Conservation (phyloP, 768 basidiomycete genomes). For the Trametes cinnabarina region DNA sequence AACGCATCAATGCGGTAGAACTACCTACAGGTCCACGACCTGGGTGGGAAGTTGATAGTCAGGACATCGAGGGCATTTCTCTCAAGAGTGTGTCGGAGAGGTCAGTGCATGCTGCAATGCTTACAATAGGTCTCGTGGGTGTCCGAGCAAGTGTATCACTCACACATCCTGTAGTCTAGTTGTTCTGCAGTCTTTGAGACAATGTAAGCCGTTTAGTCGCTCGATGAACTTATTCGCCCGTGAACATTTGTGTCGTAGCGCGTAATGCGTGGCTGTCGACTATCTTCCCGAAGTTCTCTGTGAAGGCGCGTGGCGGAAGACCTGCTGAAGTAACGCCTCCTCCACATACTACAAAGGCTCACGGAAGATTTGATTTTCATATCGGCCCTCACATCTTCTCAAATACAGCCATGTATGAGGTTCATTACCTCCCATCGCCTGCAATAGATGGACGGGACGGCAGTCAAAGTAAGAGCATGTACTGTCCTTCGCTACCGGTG, state of each 20-base stretch:
- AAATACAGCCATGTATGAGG: constrained; percentile 70
- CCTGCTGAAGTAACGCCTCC: constrained; percentile 52
- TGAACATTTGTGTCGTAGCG: constrained; percentile 39
- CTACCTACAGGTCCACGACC: constrained; percentile 58
- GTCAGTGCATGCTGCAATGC: constrained; percentile 35
- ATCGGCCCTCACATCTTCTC: constrained; percentile 75
- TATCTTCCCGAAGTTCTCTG: constrained; percentile 71
- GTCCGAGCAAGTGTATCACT: neutral
- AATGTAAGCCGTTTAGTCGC: constrained; percentile 46
- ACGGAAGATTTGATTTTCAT: constrained; percentile 67
- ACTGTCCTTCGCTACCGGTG: neutral
- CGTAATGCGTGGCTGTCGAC: constrained; percentile 66
- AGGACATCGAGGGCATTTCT: constrained; percentile 24
- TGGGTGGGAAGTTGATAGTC: constrained; percentile 57
- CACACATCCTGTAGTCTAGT: constrained; percentile 46
- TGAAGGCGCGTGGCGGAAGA: constrained; percentile 59
- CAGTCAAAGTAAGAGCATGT: constrained; percentile 8
- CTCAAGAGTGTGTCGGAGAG: constrained; percentile 58
- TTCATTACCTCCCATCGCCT: constrained; percentile 51
- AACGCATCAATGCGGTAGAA: constrained; percentile 26
- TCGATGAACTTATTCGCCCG: neutral
- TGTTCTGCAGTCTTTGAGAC: constrained; percentile 63
- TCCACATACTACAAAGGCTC: constrained; percentile 61
- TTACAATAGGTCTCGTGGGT: neutral
- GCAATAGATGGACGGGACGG: constrained; percentile 23